Evolutionary conservation across 768 basidiomycete genomes (phyloP).

Genomic region (Leccinum pellstonianum): DNA sequence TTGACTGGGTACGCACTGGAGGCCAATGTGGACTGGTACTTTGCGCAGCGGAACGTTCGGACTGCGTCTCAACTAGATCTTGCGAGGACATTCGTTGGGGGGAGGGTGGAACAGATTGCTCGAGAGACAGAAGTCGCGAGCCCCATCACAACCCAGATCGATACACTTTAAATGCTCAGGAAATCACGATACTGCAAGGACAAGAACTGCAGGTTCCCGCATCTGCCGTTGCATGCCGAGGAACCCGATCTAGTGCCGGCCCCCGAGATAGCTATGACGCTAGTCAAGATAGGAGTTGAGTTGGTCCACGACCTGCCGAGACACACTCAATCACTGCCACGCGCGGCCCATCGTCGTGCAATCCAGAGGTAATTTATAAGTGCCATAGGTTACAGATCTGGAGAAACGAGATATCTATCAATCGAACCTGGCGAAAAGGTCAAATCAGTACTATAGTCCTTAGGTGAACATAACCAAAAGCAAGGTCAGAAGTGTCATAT

Average conservation of each 20-base stretch:
- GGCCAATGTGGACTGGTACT: neutral
- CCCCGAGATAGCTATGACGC: neutral
- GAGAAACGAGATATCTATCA: neutral
- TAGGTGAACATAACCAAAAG: neutral
- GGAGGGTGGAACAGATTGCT: neutral
- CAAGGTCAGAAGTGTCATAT: constrained; percentile 51
- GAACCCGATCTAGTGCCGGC: constrained; percentile 13
- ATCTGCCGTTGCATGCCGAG: constrained; percentile 14
- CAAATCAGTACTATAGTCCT: constrained; percentile 10
- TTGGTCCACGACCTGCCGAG: neutral
- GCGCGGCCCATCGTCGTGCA: neutral
- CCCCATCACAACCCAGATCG: constrained; percentile 2
- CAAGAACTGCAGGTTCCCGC: constrained; percentile 2
- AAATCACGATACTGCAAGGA: constrained; percentile 8
- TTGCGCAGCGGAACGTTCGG: neutral
- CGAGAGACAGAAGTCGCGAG: neutral
- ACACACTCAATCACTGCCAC: neutral
- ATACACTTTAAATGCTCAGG: constrained; percentile 16
- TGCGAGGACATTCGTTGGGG: constrained; percentile 6
- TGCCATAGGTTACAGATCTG: neutral
- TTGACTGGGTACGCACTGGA: constrained; percentile 3
- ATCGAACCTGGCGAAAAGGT: neutral
- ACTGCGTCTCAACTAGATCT: neutral
- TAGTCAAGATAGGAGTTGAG: neutral
- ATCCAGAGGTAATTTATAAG: neutral